These are phyloP conservation scores for Cyclotella choctawhatcheeana DNA, from an alignment of 108 stramenopile genomes.

Conservation along the genomic window DNA sequence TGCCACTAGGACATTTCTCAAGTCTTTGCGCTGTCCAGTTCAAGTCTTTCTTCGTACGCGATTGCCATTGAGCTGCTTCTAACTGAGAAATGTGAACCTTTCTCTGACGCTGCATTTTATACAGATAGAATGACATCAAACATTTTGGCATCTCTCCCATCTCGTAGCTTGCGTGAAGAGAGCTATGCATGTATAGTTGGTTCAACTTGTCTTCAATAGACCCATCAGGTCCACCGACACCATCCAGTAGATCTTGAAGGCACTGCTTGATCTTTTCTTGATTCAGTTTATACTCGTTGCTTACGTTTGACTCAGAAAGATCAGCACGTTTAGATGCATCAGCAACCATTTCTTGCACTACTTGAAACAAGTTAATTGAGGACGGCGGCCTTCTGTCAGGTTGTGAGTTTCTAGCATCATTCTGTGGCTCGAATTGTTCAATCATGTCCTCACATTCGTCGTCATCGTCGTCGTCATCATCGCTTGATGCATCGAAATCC, in stretches of 20 bases:
- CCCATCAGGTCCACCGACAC: not conserved
- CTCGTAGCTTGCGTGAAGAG: not conserved
- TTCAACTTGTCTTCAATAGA: not conserved
- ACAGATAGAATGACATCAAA: not conserved
- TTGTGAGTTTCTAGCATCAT: too few relatives aligned
- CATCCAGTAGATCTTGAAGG: not conserved
- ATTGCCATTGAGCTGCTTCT: not conserved
- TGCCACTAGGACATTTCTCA: not conserved
- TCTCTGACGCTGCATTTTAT: not conserved
- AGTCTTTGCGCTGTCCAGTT: not conserved
- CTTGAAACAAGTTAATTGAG: not conserved
- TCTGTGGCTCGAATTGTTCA: not conserved
- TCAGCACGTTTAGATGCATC: not conserved
- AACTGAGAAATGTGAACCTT: not conserved
- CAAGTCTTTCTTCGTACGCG: not conserved
- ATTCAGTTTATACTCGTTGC: not conserved
- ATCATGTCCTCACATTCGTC: too few relatives aligned
- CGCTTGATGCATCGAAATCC: too few relatives aligned
- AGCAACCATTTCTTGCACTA: not conserved
- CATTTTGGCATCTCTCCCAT: not conserved
- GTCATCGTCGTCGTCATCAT: too few relatives aligned
- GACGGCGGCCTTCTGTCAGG: not conserved
- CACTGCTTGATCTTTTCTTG: not conserved
- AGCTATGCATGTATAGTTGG: not conserved
- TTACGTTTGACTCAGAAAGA: not conserved